A percentile compares a stretch with the other conserved stretches of the same genome.
These are phyloP conservation scores for Escovopsis sp. DNA, from an alignment of 2,329 filamentous ascomycete species.

Conservation along the genomic window DNA sequence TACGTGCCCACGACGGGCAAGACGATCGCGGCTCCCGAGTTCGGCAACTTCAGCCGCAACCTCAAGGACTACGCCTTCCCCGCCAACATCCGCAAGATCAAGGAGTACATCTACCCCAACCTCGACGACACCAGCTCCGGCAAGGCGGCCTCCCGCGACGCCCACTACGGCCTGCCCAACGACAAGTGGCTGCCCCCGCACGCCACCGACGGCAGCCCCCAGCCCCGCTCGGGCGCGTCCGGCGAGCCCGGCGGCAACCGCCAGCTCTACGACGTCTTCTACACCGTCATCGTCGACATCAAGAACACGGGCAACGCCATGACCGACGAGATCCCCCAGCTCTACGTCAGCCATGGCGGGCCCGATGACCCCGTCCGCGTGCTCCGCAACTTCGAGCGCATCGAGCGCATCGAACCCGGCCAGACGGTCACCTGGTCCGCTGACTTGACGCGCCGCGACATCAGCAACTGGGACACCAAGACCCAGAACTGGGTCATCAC, in stretches of 20 bases:
- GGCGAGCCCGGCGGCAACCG: conserved; percentile 48
- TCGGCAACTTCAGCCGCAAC: conserved; percentile 49
- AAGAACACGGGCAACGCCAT: conserved; percentile 51
- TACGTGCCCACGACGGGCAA: conserved; percentile 47
- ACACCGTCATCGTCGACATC: conserved; percentile 50
- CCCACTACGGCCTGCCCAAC: conserved; percentile 42
- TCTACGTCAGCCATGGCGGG: conserved; percentile 71
- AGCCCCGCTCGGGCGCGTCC: conserved; percentile 35
- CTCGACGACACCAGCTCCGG: conserved; percentile 48
- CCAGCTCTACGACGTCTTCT: conserved; percentile 53
- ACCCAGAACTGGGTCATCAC: conserved; percentile 73
- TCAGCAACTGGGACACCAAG: conserved; percentile 72
- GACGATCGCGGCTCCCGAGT: conserved; percentile 46
- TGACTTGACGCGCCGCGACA: conserved; percentile 59
- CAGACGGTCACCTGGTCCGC: conserved; percentile 48
- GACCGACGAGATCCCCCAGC: conserved; percentile 60
- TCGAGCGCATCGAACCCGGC: conserved; percentile 54
- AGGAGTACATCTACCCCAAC: conserved; percentile 54
- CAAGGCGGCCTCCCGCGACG: conserved; percentile 38
- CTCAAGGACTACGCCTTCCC: conserved; percentile 56
- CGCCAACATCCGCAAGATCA: conserved; percentile 32
- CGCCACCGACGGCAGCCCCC: conserved; percentile 38
- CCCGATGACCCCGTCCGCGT: conserved; percentile 49
- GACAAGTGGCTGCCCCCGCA: conserved; percentile 44
- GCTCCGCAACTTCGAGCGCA: conserved; percentile 68